Conservation (phyloP, 495 filamentous ascomycete species). For the Neurospora africana region DNA sequence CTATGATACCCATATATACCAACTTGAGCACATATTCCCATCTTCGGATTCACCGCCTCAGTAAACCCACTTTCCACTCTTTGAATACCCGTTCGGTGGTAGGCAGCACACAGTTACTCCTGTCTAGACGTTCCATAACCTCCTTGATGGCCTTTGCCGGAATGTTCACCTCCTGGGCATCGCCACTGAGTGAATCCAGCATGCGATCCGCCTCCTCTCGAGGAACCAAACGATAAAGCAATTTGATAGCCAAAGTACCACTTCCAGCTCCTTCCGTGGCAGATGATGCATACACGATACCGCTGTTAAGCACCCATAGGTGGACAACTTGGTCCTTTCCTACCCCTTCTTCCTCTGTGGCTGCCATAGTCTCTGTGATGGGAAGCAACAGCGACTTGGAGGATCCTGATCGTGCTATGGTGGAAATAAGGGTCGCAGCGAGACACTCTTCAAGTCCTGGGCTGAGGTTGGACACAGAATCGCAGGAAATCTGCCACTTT, state of each 20-base stretch:
- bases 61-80: constrained; percentile 57
- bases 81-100: constrained; percentile 43
- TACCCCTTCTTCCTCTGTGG: neutral
- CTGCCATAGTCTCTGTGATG: constrained; percentile 13
- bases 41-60: constrained; percentile 32
- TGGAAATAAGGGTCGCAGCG: constrained; percentile 35
- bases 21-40: neutral
- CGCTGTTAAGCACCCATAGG: constrained; percentile 62
- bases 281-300: constrained; percentile 50
- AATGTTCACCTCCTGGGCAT: constrained; percentile 55
- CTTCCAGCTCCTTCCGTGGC: constrained; percentile 14
- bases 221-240: constrained; percentile 45
- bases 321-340: constrained; percentile 24
- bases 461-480: constrained; percentile 6
- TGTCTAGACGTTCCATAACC: constrained; percentile 31
- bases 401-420: constrained; percentile 35
- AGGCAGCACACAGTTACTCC: constrained; percentile 47
- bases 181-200: constrained; percentile 42
- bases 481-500: constrained; percentile 28
- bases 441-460: constrained; percentile 35
- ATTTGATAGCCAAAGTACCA: constrained; percentile 48
- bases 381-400: constrained; percentile 39
- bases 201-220: constrained; percentile 40
- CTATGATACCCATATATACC: neutral
- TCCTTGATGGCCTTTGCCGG: constrained; percentile 37